Percentiles rank a stretch among this genome's conserved stretches.
Evolutionary conservation across 2,329 filamentous ascomycete species (phyloP).

Genomic region (Setomelanomma holmii): DNA sequence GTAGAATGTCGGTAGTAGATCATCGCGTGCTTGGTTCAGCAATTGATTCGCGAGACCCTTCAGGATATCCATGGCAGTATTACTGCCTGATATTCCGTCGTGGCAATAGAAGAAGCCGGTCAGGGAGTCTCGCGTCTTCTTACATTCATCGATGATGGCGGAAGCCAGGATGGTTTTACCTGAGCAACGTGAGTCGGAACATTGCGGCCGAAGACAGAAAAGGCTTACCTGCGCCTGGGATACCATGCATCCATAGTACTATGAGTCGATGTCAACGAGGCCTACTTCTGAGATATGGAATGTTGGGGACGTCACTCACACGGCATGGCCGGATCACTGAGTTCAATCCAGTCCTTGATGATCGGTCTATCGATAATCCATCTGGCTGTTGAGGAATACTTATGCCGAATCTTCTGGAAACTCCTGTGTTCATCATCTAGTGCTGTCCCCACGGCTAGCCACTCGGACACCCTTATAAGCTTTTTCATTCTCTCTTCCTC

Average conservation of each 20-base stretch:
- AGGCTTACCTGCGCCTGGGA: constrained; percentile 38
- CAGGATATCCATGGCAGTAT: constrained; percentile 20
- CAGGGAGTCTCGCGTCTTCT: constrained; percentile 3
- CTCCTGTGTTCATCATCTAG: constrained; percentile 18
- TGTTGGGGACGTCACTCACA: background rate
- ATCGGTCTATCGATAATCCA: constrained; percentile 31
- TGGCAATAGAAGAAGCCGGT: constrained; percentile 35
- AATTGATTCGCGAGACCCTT: constrained; percentile 28
- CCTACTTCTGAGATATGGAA: too few species aligned
- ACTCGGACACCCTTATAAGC: constrained; percentile 19
- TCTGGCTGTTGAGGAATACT: constrained; percentile 18
- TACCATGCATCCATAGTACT: constrained; percentile 17
- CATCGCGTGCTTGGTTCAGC: constrained; percentile 16
- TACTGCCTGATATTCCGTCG: constrained; percentile 18
- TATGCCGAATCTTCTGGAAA: constrained; percentile 8
- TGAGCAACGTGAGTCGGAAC: too few species aligned
- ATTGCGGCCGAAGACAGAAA: too few species aligned
- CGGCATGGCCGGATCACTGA: constrained; percentile 11
- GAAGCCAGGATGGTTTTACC: constrained; percentile 40
- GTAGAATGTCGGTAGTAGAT: constrained; percentile 23
- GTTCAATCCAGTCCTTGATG: constrained; percentile 26
- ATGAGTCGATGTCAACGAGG: too few species aligned
- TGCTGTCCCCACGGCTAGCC: constrained; percentile 24
- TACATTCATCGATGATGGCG: constrained; percentile 28
- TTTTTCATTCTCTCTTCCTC: constrained; percentile 20